These are phyloP conservation scores for Populus davidiana DNA, from an alignment of 345 rosid species.

Conservation along the genomic window DNA sequence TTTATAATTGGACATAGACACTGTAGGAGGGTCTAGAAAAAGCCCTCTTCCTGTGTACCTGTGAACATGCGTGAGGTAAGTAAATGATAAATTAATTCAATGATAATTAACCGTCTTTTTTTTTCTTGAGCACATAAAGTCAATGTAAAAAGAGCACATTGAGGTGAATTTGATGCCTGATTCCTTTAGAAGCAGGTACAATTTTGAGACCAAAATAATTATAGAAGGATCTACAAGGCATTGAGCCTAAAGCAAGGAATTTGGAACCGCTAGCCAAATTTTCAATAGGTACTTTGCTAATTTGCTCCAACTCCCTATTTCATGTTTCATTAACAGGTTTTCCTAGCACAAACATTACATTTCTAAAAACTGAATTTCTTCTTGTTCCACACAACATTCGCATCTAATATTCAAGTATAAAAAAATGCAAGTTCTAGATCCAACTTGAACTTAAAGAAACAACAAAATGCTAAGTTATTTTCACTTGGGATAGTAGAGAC, in stretches of 20 bases:
- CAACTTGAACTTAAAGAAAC: neutral
- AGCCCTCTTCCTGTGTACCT: conserved; percentile 96
- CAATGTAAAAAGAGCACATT: no score
- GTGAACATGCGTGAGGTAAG: conserved; percentile 12
- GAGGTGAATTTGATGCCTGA: no score
- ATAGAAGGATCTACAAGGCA: no score
- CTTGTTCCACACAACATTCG: neutral
- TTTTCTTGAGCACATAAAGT: no score
- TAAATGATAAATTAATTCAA: no score
- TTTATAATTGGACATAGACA: conserved; percentile 47
- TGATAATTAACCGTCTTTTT: no score
- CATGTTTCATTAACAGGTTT: neutral
- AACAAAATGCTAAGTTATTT: no score
- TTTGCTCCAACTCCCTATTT: neutral
- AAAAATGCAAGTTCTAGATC: neutral
- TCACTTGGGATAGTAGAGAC: neutral
- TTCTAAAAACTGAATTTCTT: neutral
- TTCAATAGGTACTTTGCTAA: neutral
- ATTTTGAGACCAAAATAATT: no score
- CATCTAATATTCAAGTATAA: neutral
- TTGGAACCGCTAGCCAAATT: neutral
- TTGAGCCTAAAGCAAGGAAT: neutral
- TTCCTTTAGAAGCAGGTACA: no score
- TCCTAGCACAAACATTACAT: neutral
- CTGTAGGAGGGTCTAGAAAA: conserved; percentile 89